Evolutionary conservation across 306 rosid genomes (phyloP).

Genomic region (Luffa acutangula): DNA sequence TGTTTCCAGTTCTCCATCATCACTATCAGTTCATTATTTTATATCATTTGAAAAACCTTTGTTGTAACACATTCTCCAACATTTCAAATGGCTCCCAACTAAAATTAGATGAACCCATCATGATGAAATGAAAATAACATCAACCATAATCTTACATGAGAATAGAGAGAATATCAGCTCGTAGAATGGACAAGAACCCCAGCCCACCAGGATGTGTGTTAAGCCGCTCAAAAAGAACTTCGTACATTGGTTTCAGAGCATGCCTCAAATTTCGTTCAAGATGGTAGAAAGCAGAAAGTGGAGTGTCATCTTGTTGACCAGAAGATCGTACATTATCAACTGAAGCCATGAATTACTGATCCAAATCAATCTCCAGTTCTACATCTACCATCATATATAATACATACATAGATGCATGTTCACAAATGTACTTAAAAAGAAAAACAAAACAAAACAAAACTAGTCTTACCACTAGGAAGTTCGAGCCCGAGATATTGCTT

Average conservation of each 20-base stretch:
- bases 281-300: conserved; percentile 60
- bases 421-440: neutral
- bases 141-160: conserved; percentile 51
- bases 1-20: too few relatives aligned
- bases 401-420: neutral
- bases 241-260: conserved; percentile 70
- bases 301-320: conserved; percentile 38
- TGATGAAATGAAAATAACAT: neutral
- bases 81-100: neutral
- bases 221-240: conserved; percentile 81
- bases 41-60: neutral
- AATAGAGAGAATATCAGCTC: conserved; percentile 67
- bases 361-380: neutral
- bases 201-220: conserved; percentile 90
- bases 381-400: neutral
- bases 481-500: conserved; percentile 80
- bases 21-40: neutral
- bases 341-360: conserved; percentile 11
- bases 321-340: conserved; percentile 38
- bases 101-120: neutral
- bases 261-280: conserved; percentile 75
- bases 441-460: neutral
- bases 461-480: conserved; percentile 51
- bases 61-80: neutral
- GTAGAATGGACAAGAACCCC: conserved; percentile 62